Base-by-base conservation (phyloP, 2,329 filamentous ascomycete genomes). In the Hymenoscyphus fraxineus region DNA sequence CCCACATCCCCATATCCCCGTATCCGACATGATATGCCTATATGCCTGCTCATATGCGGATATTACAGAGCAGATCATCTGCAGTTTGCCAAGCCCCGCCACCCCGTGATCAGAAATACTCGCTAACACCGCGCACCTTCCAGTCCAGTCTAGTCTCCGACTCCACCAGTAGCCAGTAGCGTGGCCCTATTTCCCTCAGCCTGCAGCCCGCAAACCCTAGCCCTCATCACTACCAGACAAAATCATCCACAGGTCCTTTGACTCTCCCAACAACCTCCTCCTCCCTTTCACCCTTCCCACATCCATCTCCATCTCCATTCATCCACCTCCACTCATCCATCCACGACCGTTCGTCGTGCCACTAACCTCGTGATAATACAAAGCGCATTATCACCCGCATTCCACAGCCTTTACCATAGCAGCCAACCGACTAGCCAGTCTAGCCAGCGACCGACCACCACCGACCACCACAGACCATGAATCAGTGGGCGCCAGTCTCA, bases 401-500 rank as follows among this genome's bases (percentile, higher is more conserved):
- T 61, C 51, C 60, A 39, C 47, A 70, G 61, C n/a, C 71, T 68
- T 71, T 64, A 62, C 35, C 5, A 35, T 35, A 35, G 35, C 4
- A 35, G 35, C 35, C 35, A 35, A 10, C 1, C 22, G 22, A 27
- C 22, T 3, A 1, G 27, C 22, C 27, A 1, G 27, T 3, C 27
- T 3, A 27, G 27, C 27, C 27, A 27, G 3, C 27, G 27, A 27
- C 27, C 27, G 2, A 27, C 66, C 64, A 31, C 7, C 19, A 27
- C 27, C 27, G 2, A 27, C 66, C 64, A 31, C 7, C 19, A n/a
- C n/a, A n/a, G 19, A 62, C 67, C n/a, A 75, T 75, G 72, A 71
- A 72, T 64, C 66, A 72, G n/a, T 54, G 47, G 47, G 47, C 47
- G 47, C 19, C 47, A 54, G 47, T 54, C 13, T 66, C 71, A n/a